Conservation (phyloP, 495 filamentous ascomycete species). For the Annulohypoxylon nitens region DNA sequence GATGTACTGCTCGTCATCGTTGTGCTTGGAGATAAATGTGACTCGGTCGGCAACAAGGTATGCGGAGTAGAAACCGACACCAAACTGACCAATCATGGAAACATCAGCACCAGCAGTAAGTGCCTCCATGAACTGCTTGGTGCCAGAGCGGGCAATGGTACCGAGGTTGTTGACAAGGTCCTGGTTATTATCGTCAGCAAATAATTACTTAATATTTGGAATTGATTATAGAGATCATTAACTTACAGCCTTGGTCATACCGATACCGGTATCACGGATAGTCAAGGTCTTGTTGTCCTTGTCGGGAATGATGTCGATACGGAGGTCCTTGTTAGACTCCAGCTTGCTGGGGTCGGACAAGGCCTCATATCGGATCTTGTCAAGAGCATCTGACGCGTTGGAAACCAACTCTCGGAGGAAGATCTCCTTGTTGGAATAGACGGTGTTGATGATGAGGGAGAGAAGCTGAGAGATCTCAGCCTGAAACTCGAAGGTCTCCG, state of each 20-base stretch:
- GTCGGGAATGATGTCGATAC: conserved; percentile 97
- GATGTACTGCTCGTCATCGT: conserved; percentile 99
- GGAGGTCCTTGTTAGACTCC: conserved; percentile 94
- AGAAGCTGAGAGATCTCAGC: conserved; percentile 99
- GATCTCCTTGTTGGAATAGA: conserved; percentile 99
- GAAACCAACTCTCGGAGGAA: conserved; percentile 98
- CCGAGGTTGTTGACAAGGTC: conserved; percentile 99
- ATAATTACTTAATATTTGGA: neutral
- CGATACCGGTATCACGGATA: conserved; percentile 97
- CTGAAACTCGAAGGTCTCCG: conserved; percentile 99
- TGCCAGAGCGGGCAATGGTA: conserved; percentile 98
- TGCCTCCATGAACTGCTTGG: conserved; percentile 99
- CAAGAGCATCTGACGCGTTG: conserved; percentile 97
- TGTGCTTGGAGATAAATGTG: conserved; percentile 96
- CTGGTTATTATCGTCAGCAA: conserved; percentile 55
- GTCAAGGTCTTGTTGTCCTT: conserved; percentile 97
- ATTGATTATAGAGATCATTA: neutral
- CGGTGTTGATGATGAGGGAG: conserved; percentile 99
- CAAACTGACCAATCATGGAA: conserved; percentile 99
- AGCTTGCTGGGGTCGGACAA: conserved; percentile 97
- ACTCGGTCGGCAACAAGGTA: conserved; percentile 99
- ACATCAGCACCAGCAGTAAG: conserved; percentile 98
- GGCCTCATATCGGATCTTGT: conserved; percentile 99
- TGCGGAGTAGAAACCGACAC: conserved; percentile 99
- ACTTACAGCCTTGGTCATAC: conserved; percentile 99